These are phyloP conservation scores for Cubamyces sp. DNA, from an alignment of 768 basidiomycete species.

Conservation along the genomic window DNA sequence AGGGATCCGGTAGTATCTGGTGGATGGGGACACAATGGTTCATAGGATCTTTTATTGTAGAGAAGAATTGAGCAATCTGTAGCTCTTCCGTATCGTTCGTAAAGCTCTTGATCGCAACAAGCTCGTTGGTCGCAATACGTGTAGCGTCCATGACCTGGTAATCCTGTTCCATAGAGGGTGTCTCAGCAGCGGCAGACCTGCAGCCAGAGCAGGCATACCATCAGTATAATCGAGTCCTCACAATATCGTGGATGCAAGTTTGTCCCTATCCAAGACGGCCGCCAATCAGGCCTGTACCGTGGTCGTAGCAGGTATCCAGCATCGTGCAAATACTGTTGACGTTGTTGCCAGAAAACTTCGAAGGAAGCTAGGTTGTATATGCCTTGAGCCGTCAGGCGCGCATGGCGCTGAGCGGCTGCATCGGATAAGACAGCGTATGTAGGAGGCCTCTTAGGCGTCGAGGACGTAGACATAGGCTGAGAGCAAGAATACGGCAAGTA, in stretches of 20 bases:
- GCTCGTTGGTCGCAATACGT: conserved; percentile 1
- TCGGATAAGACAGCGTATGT: conserved; percentile 3
- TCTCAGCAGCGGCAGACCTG: background rate
- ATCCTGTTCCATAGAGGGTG: background rate
- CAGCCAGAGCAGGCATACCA: background rate
- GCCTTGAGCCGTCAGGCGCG: conserved; percentile 4
- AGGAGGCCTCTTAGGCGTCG: conserved; percentile 17
- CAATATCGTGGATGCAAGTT: conserved; percentile 10
- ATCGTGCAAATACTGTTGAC: conserved; percentile 13
- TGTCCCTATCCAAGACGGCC: conserved; percentile 24
- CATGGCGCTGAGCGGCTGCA: background rate
- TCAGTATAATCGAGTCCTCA: conserved; percentile 16
- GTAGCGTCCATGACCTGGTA: conserved; percentile 28
- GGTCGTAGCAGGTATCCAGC: conserved; percentile 31
- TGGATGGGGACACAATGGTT: conserved; percentile 34
- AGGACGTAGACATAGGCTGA: background rate
- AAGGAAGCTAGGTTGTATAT: conserved; percentile 7
- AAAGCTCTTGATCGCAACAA: conserved; percentile 25
- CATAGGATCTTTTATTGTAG: background rate
- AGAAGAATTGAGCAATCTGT: conserved; percentile 20
- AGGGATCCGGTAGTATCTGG: conserved; percentile 28
- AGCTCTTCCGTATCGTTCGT: conserved; percentile 15
- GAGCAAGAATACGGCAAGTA: background rate
- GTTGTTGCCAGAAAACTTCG: conserved; percentile 21
- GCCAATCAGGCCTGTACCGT: conserved; percentile 22